Evolutionary conservation across 2,329 filamentous ascomycete genomes (phyloP), one percentile per base, ranked within the genome.

Genomic region (Aureobasidium sp.): DNA sequence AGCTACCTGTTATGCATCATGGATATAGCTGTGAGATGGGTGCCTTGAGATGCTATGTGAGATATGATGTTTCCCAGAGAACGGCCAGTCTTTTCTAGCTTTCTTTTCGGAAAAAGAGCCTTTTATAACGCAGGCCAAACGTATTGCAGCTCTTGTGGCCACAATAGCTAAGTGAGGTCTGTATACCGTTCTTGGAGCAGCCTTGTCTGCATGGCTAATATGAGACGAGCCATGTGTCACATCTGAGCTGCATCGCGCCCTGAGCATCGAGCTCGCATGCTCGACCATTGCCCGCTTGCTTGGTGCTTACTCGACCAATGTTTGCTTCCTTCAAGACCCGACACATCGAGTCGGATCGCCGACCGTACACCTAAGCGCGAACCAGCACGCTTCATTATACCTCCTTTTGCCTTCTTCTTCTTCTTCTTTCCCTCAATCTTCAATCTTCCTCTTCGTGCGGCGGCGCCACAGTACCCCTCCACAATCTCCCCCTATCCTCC

Each of bases 401-500:
- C 23, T 15, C 42, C 50, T 33, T 6, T 29, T 2, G 29, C 35
- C 23, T 1, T 19, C 15, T 27, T 29, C 2, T 19, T 9, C 13
- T 9, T 10, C 43, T 37, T 3, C n/a, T n/a, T 19, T 13, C 27
- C 19, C 21, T 46, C 40, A 25, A 53, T 38, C 37, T 23, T 43
- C 37, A 9, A 33, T 35, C 6, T 19, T 25, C 38, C 25, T 25
- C n/a, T n/a, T n/a, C n/a, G n/a, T n/a, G n/a, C 11, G 38, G 10
- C 11, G n/a, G 17, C 23, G 27, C 17, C 38, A 42, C 51, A 25
- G 23, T 55, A 11, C 40, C 53, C 40, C 53, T 55, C 51, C 51
- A 55, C 51, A 57, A 38, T 21, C 54, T 43, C 4, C 54, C 42
- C 31, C 55, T 58, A 23, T 58, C 55, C 25, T 43, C 55, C 21